Evolutionary conservation across 371 early-diverging fungal species (phyloP).

Genomic region (Apophysomyces variabilis): DNA sequence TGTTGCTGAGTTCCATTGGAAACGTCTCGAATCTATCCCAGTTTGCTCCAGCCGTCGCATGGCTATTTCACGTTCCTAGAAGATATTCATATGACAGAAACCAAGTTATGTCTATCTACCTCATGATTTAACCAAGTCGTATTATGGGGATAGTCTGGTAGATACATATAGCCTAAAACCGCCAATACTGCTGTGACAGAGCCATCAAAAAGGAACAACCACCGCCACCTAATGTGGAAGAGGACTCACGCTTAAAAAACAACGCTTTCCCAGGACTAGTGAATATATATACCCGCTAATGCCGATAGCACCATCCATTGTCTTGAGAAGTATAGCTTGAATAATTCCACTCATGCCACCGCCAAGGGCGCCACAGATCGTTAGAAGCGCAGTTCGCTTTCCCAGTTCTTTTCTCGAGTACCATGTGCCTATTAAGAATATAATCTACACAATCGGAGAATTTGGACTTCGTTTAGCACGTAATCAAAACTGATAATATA

Average conservation of each 20-base stretch:
- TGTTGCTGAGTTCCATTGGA: not conserved
- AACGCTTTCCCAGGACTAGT: not conserved
- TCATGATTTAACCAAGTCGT: conserved; percentile 24
- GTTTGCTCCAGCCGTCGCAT: conserved; percentile 22
- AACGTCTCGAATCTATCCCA: conserved; percentile 10
- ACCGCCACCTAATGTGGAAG: conserved; percentile 20
- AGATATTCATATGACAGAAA: too few relatives aligned
- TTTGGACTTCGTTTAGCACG: not conserved
- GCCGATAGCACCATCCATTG: conserved; percentile 46
- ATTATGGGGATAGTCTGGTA: conserved; percentile 26
- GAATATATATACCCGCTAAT: conserved; percentile 46
- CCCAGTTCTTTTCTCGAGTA: conserved; percentile 56
- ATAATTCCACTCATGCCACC: conserved; percentile 45
- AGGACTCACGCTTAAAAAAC: not conserved
- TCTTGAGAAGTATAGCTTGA: conserved; percentile 51
- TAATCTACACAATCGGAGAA: conserved; percentile 29
- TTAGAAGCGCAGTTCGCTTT: conserved; percentile 39
- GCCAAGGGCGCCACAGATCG: conserved; percentile 48
- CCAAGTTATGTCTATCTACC: not conserved
- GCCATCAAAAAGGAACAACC: conserved; percentile 27
- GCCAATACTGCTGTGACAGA: conserved; percentile 20
- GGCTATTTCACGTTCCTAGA: conserved; percentile 35
- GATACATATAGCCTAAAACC: conserved; percentile 17
- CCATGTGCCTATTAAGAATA: conserved; percentile 54
- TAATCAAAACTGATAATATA: not conserved